Base-by-base conservation (phyloP, 2,329 filamentous ascomycete species). In the Sporothrix schenckii region DNA sequence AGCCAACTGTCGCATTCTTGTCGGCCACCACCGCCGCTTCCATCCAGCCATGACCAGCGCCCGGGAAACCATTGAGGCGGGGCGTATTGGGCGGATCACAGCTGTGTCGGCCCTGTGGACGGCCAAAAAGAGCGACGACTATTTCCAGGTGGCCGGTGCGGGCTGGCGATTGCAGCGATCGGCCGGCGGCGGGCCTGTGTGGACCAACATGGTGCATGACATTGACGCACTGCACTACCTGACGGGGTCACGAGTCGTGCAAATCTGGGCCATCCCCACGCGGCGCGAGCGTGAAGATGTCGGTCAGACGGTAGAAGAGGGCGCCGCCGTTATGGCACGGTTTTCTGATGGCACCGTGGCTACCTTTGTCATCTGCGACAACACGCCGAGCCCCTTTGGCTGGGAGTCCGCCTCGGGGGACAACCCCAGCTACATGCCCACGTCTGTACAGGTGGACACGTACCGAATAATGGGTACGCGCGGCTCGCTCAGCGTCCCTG, bases 321-420 rank as follows among this genome's bases (percentile, higher is more conserved):
- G 58, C 58, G 58, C 58, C 5, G 58, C 58, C 13, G 39, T 63
- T 13, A 63, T 63, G 39, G 58, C 58, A 2, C 58, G 58, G 4
- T 63, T 27, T 24, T 39, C 58, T 13, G 41, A 63, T 16, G 58
- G 58, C n/a, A 47, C 58, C 3, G 41, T 63, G 10, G 58, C 41
- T 41, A 63, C 58, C 0, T 47, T 63, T 16, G 14, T 63, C 5
- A n/a, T 63, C n/a, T 47, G 39, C 4, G 58, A 63, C 58, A 63
- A 63, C 58, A 63, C 58, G n/a, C 58, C 58, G 58, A 63, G 58
- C n/a, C 58, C 58, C n/a, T 63, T 63, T 19, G 58, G 58, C n/a
- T 63, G 58, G 58, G 58, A 63, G 58, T 27, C 39, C 2, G 58
- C 58, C 41, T 21, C 58, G 9, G 58, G 58, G 21, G 58, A 63